phyloP scores from a whole-genome alignment of 2,329 filamentous ascomycete genomes.

The Fusarium begoniae region DNA sequence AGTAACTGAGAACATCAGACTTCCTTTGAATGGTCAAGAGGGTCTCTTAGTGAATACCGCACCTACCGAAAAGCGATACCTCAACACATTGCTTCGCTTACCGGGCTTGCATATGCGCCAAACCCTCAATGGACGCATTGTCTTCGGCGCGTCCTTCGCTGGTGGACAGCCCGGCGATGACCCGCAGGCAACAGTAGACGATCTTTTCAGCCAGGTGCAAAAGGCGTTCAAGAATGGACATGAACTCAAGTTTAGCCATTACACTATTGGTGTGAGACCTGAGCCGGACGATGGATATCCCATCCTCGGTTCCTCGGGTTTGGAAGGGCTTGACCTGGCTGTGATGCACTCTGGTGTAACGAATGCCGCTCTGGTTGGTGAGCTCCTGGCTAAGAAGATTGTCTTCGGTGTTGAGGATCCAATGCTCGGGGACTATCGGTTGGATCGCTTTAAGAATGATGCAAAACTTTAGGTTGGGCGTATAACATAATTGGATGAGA shows the following conservation, averaged over 20 bases:
- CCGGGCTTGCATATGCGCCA: neutral
- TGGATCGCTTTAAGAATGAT: neutral
- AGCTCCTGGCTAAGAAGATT: neutral
- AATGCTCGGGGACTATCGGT: neutral
- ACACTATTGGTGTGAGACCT: neutral
- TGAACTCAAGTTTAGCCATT: neutral
- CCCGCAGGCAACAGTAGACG: neutral
- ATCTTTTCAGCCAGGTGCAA: neutral
- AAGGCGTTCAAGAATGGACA: neutral
- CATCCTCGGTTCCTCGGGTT: neutral
- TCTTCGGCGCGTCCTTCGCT: neutral
- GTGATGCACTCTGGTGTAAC: neutral
- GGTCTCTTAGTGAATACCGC: neutral
- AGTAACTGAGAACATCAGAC: neutral
- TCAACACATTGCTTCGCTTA: neutral
- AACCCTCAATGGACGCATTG: neutral
- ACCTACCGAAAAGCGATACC: neutral
- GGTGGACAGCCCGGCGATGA: neutral
- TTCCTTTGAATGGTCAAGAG: neutral
- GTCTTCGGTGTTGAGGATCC: neutral
- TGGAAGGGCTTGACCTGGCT: neutral
- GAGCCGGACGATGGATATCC: neutral
- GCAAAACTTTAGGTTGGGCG: neutral
- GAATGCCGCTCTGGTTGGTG: neutral
- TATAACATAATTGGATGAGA: fast-evolving